phyloP scores from a whole-genome alignment of 441 rosid species.

The Breynia disticha region DNA sequence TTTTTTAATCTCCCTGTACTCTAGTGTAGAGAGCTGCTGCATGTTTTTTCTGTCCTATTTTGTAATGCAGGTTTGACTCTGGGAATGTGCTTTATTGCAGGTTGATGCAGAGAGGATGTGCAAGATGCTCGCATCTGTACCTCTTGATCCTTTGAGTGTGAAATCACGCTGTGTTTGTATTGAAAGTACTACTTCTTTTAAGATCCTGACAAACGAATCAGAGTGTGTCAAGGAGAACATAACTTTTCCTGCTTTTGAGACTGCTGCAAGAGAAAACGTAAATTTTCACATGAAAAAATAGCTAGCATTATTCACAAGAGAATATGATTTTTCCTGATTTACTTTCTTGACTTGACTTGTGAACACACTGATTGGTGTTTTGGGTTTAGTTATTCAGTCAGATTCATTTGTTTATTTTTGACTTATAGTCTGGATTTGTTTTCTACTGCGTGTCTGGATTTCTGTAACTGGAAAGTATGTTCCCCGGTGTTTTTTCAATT shows the following conservation, averaged over 20 bases:
- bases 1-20: conserved; percentile 1
- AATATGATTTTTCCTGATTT: background rate
- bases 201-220: conserved; percentile 35
- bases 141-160: conserved; percentile 27
- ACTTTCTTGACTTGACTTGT: background rate
- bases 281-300: too few relatives aligned
- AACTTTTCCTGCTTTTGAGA: conserved; percentile 26
- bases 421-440: too few relatives aligned
- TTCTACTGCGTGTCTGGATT: too few relatives aligned
- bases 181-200: conserved; percentile 40
- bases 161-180: conserved; percentile 42
- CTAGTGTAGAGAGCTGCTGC: background rate
- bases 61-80: background rate
- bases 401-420: too few relatives aligned
- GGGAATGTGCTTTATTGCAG: conserved; percentile 27
- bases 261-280: conserved; percentile 43
- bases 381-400: too few relatives aligned
- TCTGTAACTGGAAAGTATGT: too few relatives aligned
- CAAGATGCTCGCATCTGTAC: conserved; percentile 35
- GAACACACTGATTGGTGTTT: too few relatives aligned
- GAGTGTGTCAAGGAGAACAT: conserved; percentile 23
- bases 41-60: background rate
- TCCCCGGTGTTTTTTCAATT: too few relatives aligned
- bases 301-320: background rate
- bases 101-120: conserved; percentile 59